Percentiles rank a stretch among this genome's conserved stretches.
phyloP scores from a whole-genome alignment of 768 basidiomycete species.

The Agrocybe chaxingu region DNA sequence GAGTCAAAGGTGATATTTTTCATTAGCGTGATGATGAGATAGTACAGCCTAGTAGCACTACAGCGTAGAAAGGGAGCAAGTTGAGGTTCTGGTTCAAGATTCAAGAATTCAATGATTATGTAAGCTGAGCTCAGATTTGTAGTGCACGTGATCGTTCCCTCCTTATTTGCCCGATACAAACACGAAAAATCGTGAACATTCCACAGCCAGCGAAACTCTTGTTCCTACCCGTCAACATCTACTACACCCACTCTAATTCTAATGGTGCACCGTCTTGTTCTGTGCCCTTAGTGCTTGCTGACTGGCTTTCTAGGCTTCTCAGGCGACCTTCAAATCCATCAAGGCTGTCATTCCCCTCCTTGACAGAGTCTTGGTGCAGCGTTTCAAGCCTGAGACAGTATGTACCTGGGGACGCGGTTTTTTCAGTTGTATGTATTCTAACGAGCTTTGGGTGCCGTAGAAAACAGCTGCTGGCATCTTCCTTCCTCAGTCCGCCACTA shows the following conservation, averaged over 20 bases:
- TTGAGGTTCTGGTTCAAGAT: too few species aligned
- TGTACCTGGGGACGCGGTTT: constrained; percentile 24
- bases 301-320: constrained; percentile 53
- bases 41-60: too few species aligned
- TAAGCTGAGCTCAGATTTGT: too few species aligned
- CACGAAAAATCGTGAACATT: constrained; percentile 26
- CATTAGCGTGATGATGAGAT: too few species aligned
- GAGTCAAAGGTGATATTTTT: too few species aligned
- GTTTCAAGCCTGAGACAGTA: constrained; percentile 95
- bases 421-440: background rate
- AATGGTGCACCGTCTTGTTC: constrained; percentile 9
- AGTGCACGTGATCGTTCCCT: too few species aligned
- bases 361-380: constrained; percentile 95
- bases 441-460: constrained; percentile 35
- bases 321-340: constrained; percentile 96
- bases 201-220: constrained; percentile 10
- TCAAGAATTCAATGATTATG: too few species aligned
- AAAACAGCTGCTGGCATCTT: constrained; percentile 98
- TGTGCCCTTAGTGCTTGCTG: background rate
- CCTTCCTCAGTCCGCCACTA: constrained; percentile 88
- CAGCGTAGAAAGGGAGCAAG: too few species aligned
- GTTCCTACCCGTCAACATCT: constrained; percentile 1
- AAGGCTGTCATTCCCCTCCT: constrained; percentile 85
- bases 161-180: constrained; percentile 14
- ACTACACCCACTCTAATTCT: background rate